These are phyloP conservation scores for Naganishia friedmannii DNA, from an alignment of 768 basidiomycete species.

Conservation along the genomic window DNA sequence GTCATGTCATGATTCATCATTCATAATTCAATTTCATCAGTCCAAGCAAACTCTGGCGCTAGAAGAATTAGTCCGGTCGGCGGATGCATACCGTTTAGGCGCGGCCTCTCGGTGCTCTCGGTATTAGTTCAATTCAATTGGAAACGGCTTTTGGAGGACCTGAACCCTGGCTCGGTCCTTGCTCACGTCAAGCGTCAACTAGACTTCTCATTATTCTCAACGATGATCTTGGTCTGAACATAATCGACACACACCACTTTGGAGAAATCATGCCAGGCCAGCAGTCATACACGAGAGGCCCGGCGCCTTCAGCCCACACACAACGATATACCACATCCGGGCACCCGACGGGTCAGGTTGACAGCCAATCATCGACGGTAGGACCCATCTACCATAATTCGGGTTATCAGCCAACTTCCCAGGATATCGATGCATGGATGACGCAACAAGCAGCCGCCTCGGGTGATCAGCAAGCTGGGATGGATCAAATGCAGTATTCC, in stretches of 20 bases:
- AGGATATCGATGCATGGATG: neutral
- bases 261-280: neutral
- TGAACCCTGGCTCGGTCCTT: no score
- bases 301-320: neutral
- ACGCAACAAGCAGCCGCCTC: neutral
- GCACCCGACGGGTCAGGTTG: neutral
- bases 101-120: no score
- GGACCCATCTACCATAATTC: neutral
- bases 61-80: constrained; percentile 2
- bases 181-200: neutral
- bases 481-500: neutral
- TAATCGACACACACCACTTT: neutral
- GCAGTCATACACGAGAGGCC: neutral
- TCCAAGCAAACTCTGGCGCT: neutral
- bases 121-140: neutral
- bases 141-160: no score
- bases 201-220: neutral
- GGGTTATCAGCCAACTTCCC: neutral
- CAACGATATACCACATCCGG: neutral
- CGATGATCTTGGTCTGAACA: neutral
- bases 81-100: neutral
- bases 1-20: no score
- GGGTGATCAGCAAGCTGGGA: neutral
- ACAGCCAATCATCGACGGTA: neutral
- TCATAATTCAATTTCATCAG: no score